Evolutionary conservation across 305 asterid species (phyloP), one percentile per base, ranked within the genome.

Genomic region (Caryopteris hybrid): DNA sequence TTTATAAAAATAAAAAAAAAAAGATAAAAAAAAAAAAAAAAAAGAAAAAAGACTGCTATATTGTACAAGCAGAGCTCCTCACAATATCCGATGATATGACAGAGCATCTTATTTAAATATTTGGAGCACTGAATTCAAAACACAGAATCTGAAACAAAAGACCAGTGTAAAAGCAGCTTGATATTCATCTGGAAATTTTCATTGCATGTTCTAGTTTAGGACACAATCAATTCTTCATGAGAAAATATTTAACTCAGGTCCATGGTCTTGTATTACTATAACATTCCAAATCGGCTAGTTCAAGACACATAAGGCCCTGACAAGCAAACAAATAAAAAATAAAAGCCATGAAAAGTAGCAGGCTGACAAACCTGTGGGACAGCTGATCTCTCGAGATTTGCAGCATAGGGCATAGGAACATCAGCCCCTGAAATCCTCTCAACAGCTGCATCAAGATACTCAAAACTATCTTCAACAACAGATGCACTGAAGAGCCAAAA

Each of bases 401-500:
- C 96, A 39, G 98, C 95, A 38, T 87, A 92, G 54, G 96, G 98
- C 89, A 77, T 92, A 50, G 98, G 98, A 61, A 92, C 96, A 82
- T 92, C 98, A 50, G 96, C 90, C 58, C 98, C 98, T 27, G 88
- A 46, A 38, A 92, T 87, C 83, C 98, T 87, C 80, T 92, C 98
- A 31, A 89, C 85, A 6, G 96, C 92, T 63, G 98, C 95, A 83
- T 92, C 98, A 63, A 92, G 96, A 81, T 85, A 86, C 57, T 80
- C 86, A 17, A 92, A 92, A 84, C 92, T 89, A 21, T 89, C 98
- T 78, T 89, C 98, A 48, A 82, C 78, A 53, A 89, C 83, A 48
- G 92, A 74, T 60, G 98, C 91, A 39, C 98, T 92, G 88, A 42
- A 68, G 33, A 61, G 18, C 20, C 63, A 52, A 36, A 56, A 66